Base-by-base conservation (phyloP, 306 rosid genomes). In the Sphenostylis stenocarpa region DNA sequence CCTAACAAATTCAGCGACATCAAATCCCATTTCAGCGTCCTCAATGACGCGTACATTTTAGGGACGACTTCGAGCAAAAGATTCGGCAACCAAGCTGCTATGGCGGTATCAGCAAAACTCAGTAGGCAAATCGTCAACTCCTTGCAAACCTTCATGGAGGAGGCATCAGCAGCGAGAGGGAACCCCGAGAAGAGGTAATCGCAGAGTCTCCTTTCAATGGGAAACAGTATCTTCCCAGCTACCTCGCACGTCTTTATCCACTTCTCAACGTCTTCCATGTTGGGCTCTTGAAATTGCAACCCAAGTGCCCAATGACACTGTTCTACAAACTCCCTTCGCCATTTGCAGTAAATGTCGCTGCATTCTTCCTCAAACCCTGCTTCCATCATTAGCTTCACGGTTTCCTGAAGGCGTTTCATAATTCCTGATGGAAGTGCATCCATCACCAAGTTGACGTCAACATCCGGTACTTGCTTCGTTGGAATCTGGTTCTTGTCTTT, bases 1-100 rank as follows among this genome's bases (percentile, higher is more conserved):
- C n/a, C n/a, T n/a, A n/a, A n/a, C n/a, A n/a, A 3, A 7, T 0
- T 14, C n/a, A 0, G 13, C 1, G 1, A 0, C 9, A 0, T 34
- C 9, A 34, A 34, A 1, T 34, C 9, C 39, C 0, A 2, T 34
- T 6, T 1, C 39, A 34, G 39, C 10, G 6, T 10, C 9, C 2
- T 1, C 57, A 51, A 51, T n/a, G 21, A 48, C 8, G n/a, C 0
- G 2, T 0, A 14, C 51, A 45, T 15, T 45, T 14, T 45, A 15
- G 7, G 19, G 21, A 48, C 17, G 23, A 5, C 6, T 3, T 6
- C 2, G 0, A 48, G n/a, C 55, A 48, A 48, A 48, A 1, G 23
- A 48, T 48, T n/a, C 0, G 9, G 23, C 55, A n/a, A 48, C 5
- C n/a, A 48, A 1, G 1, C 6, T 5, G 7, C 2, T 17, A 48